Conservation (phyloP, 83 land plant species). For the Picea mariana region DNA sequence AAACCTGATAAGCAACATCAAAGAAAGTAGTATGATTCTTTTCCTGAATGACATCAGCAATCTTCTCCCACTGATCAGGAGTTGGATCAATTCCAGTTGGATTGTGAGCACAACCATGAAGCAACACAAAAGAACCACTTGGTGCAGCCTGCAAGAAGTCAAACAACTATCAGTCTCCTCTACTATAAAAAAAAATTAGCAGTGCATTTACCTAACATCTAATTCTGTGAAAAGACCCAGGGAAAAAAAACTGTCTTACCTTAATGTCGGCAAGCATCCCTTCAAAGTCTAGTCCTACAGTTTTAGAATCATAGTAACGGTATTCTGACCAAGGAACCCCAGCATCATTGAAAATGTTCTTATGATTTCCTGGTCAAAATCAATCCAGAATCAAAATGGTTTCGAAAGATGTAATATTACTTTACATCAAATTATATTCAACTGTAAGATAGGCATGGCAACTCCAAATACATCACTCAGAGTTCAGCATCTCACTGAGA, state of each 20-base stretch:
- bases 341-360: slow-evolving; percentile 96
- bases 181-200: background rate
- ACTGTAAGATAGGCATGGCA: background rate
- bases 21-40: slow-evolving; percentile 90
- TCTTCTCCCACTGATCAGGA: slow-evolving; percentile 88
- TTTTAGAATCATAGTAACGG: slow-evolving; percentile 90
- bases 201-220: no score
- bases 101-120: slow-evolving; percentile 99
- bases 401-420: no score
- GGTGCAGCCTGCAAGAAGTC: slow-evolving; percentile 75
- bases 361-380: slow-evolving; percentile 82
- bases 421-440: background rate
- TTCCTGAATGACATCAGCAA: slow-evolving; percentile 88
- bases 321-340: slow-evolving; percentile 98
- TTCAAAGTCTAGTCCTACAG: slow-evolving; percentile 94
- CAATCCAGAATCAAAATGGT: background rate
- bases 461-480: background rate
- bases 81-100: slow-evolving; percentile 99
- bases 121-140: slow-evolving; percentile 81
- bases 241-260: slow-evolving; percentile 31
- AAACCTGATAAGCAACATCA: slow-evolving; percentile 79
- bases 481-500: slow-evolving; percentile 20
- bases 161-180: background rate
- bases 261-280: slow-evolving; percentile 95
- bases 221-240: no score